These are phyloP conservation scores for Ganoderma lucidum DNA, from an alignment of 1,284 basidiomycete species.

Conservation along the genomic window DNA sequence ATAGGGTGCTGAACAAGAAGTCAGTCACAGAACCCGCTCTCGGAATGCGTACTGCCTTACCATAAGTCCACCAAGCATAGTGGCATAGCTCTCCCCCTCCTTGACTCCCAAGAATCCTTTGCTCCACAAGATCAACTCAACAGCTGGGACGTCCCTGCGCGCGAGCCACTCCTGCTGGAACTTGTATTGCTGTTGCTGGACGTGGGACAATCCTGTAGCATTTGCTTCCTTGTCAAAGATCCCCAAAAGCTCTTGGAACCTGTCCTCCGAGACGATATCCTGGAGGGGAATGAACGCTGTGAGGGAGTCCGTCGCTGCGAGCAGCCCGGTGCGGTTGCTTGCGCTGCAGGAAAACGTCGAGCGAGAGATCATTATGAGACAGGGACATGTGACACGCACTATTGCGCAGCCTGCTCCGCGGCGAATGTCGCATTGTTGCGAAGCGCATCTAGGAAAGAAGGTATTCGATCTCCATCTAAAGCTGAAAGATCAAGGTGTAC, in stretches of 20 bases:
- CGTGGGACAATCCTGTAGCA: background rate
- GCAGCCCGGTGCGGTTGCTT: background rate
- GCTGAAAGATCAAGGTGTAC: background rate
- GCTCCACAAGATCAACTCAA: conserved; percentile 11
- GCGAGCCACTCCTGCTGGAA: conserved; percentile 3
- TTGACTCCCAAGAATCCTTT: background rate
- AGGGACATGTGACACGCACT: background rate
- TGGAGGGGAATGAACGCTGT: conserved; percentile 5
- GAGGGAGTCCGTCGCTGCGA: conserved; percentile 7
- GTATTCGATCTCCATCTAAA: too few relatives aligned
- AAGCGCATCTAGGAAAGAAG: background rate
- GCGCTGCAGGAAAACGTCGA: background rate
- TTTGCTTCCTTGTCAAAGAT: conserved; percentile 6
- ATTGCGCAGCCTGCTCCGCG: conserved; percentile 1
- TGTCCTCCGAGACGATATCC: background rate
- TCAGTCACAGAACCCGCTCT: background rate
- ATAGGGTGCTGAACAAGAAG: background rate
- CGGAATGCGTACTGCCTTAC: background rate
- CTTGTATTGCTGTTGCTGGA: background rate
- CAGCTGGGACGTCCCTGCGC: background rate
- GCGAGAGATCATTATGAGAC: background rate
- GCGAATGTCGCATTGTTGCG: conserved; percentile 13
- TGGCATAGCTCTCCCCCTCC: background rate
- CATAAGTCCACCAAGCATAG: conserved; percentile 11
- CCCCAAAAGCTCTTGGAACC: background rate